Evolutionary conservation across 441 rosid genomes (phyloP).

Genomic region (Dalechampia spathulata): DNA sequence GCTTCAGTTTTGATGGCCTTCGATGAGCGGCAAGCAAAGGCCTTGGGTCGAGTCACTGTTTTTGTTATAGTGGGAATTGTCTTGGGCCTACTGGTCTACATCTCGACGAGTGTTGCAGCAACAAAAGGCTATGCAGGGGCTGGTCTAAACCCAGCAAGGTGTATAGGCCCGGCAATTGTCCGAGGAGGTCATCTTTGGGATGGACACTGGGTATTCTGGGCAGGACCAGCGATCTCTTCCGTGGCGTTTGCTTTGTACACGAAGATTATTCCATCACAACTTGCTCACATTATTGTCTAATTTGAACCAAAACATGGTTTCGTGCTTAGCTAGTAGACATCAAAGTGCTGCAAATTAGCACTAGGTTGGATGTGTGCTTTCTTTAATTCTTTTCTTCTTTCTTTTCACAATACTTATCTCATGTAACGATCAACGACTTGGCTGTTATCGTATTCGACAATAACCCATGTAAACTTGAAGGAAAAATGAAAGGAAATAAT

Average conservation of each 20-base stretch:
- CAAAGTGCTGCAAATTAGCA: too few relatives aligned
- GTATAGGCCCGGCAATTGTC: slow-evolving; percentile 40
- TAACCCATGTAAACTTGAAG: too few relatives aligned
- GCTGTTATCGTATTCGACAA: too few relatives aligned
- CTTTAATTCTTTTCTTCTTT: too few relatives aligned
- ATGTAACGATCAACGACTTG: too few relatives aligned
- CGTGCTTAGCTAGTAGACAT: too few relatives aligned
- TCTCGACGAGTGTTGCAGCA: slow-evolving; percentile 31
- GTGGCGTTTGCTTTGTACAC: slow-evolving; percentile 26
- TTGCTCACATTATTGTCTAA: slow-evolving; percentile 4
- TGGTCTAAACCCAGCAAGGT: slow-evolving; percentile 45
- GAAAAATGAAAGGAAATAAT: too few relatives aligned
- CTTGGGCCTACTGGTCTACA: slow-evolving; percentile 30
- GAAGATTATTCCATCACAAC: slow-evolving; percentile 24
- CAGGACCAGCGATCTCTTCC: slow-evolving; percentile 29
- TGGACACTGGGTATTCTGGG: slow-evolving; percentile 45
- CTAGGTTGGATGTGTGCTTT: too few relatives aligned
- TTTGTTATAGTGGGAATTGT: slow-evolving; percentile 26
- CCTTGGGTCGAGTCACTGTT: slow-evolving; percentile 25
- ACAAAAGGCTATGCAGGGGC: slow-evolving; percentile 35
- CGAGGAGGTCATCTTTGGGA: slow-evolving; percentile 46
- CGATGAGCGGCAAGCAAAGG: slow-evolving; percentile 30
- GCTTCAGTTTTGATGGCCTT: slow-evolving; percentile 40
- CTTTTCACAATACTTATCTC: too few relatives aligned
- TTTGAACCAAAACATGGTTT: too few relatives aligned